Base-by-base conservation (phyloP, 23 red algal genomes). In the Cyanidioschyzon merolae region DNA sequence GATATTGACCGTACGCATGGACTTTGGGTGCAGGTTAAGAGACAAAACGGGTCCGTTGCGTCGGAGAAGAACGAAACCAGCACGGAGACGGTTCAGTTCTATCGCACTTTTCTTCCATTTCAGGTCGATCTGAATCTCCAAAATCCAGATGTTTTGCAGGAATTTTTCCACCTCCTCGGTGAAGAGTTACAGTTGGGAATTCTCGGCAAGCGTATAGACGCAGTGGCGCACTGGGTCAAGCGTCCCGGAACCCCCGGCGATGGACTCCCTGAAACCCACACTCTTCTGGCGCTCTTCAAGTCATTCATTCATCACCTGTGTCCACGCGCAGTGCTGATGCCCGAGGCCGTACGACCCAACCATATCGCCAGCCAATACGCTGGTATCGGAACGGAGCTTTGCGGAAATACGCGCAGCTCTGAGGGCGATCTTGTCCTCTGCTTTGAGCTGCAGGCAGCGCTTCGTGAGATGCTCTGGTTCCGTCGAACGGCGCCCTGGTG, bases 1-100 rank as follows among this genome's bases (percentile, higher is more conserved):
- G 92, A 91, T 63, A 59, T 90, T 24, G 92, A 96, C 67, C 87
- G 92, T 31, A 96, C 92, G 2, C 92, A 96, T 59, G 92, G 92
- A 2, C 81, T 96, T 26, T 96, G 88, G 88, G 92, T 82, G 67
- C 75, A 82, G 27, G 86, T 95, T 31, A 40, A 57, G 37, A 25
- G 7, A 25, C 12, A 71, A 3, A 27, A 35, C 12, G 12, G 63
- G 7, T 15, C 16, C 2, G 45, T 21, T 54, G 45, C 45, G 7
- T 21, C 45, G 21, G 45, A 54, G 21, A 1, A 54, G 58, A 78
- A 1, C 21, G n/a, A n/a, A n/a, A 15, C 45, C 21, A 21, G 12
- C 12, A 57, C 50, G 34, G 50, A 57, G 58, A 88, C 83, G 74
- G 79, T 89, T 31, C 87, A 90, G 58, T 90, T 96, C 50, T 96